Evolutionary conservation across 2,329 filamentous ascomycete genomes (phyloP), one percentile per base, ranked within the genome.

Genomic region (Zymoseptoria crescenta): DNA sequence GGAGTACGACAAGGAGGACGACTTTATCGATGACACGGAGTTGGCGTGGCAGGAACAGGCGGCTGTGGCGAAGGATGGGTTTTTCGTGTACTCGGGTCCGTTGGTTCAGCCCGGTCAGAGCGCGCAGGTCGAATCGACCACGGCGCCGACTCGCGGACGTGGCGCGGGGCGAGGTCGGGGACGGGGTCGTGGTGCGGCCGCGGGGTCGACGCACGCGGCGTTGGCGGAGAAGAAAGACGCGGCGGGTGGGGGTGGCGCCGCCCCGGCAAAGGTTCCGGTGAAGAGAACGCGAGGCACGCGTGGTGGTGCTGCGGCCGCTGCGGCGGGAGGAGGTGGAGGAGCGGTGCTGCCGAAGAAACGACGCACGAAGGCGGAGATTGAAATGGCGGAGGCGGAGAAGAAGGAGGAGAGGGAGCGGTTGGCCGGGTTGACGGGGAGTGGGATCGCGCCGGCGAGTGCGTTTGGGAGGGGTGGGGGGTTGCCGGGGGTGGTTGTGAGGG

Each of bases 51-150:
- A 97, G 74, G 91, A 96, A 70, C 89, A 96, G 72, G 93, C 93
- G 6, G 91, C 93, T 4, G 92, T 94, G 52, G 93, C 90, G 65
- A 90, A 93, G 67, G 94, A 97, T 72, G 94, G 94, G 1, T 99
- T 97, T 78, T 99, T 97, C 72, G 94, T 99, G 1, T 99, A 96
- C 75, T 95, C 90, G 61, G 94, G 94, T 3, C 93, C 93, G 8
- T 79, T 99, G 52, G 83, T 97, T 21, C 88, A 88, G 4, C 91
- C 96, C 74, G 89, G 87, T 21, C 88, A 96, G 75, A 93, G 63
- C 24, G 67, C 68, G n/a, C 65, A 68, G 21, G 63, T 72, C 48
- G 70, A 72, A 53, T 65, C 67, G 1, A 69, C 62, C 3, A 59
- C 65, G 16, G 68, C 60, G 8, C 56, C 63, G 13, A 58, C 64